Evolutionary conservation across 768 basidiomycete species (phyloP).

Genomic region (Trametes coccinea): DNA sequence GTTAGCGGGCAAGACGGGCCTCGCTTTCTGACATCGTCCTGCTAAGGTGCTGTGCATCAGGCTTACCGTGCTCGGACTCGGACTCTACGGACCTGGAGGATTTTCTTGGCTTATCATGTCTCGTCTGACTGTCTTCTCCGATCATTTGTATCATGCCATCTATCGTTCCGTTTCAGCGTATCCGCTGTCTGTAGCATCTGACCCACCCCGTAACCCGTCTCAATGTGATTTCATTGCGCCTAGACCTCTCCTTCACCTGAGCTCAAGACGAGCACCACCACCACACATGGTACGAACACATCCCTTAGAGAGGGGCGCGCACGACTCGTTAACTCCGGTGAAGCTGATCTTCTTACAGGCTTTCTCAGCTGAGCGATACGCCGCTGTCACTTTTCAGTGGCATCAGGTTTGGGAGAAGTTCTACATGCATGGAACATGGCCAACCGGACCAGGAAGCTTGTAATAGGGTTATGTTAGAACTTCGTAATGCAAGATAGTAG

Average conservation of each 20-base stretch:
- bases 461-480: too few species aligned
- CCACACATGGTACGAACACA: background rate
- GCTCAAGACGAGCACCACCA: background rate
- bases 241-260: background rate
- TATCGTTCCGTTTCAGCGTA: conserved; percentile 8
- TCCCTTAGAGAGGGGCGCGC: background rate
- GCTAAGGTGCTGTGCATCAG: background rate
- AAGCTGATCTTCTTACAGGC: too few species aligned
- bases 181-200: conserved; percentile 19
- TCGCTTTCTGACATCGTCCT: conserved; percentile 9
- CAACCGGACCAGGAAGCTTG: too few species aligned
- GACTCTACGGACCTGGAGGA: conserved; percentile 1
- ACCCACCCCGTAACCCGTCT: background rate
- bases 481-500: too few species aligned
- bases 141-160: conserved; percentile 9
- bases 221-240: background rate
- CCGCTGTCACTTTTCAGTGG: too few species aligned
- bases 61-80: background rate
- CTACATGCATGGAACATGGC: too few species aligned
- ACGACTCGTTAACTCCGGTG: background rate
- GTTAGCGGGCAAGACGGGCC: conserved; percentile 20
- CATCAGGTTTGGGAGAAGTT: too few species aligned
- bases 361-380: too few species aligned
- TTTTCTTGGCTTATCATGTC: background rate
- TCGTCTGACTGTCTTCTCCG: background rate